A percentile compares a stretch with the other conserved stretches of the same genome.
Conservation (phyloP, 1,284 basidiomycete genomes). For the Hymenochaete sp. region DNA sequence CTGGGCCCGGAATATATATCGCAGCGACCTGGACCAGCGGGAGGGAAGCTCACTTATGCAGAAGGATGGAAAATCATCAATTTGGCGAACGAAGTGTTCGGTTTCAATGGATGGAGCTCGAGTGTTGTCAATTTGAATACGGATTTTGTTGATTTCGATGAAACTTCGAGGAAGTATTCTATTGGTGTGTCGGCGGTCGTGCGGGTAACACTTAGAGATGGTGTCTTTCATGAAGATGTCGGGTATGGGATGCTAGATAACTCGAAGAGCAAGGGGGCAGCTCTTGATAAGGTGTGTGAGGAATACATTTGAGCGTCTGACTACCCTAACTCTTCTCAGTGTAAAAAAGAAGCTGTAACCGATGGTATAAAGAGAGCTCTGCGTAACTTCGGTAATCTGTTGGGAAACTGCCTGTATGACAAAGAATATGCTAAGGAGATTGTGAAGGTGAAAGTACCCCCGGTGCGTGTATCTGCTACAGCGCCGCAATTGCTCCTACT, state of each 20-base stretch:
- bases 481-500: background rate
- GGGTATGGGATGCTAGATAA: constrained; percentile 90
- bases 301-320: constrained; percentile 5
- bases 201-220: constrained; percentile 82
- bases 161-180: constrained; percentile 58
- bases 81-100: constrained; percentile 96
- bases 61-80: constrained; percentile 98
- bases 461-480: constrained; percentile 42
- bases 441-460: constrained; percentile 74
- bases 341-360: constrained; percentile 96
- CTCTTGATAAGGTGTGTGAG: constrained; percentile 79
- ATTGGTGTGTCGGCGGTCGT: constrained; percentile 83
- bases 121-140: constrained; percentile 72
- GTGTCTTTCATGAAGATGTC: constrained; percentile 86
- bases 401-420: constrained; percentile 96
- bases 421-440: constrained; percentile 82
- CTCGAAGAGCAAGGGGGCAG: constrained; percentile 72
- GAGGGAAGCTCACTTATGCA: constrained; percentile 87
- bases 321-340: constrained; percentile 39
- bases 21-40: constrained; percentile 81
- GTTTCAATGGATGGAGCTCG: constrained; percentile 96
- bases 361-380: constrained; percentile 89
- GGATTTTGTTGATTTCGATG: constrained; percentile 64
- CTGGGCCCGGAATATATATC: constrained; percentile 93
- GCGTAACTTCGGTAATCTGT: constrained; percentile 86